Conservation (phyloP, 139 green algal genomes). For the Chlorella sp. region DNA sequence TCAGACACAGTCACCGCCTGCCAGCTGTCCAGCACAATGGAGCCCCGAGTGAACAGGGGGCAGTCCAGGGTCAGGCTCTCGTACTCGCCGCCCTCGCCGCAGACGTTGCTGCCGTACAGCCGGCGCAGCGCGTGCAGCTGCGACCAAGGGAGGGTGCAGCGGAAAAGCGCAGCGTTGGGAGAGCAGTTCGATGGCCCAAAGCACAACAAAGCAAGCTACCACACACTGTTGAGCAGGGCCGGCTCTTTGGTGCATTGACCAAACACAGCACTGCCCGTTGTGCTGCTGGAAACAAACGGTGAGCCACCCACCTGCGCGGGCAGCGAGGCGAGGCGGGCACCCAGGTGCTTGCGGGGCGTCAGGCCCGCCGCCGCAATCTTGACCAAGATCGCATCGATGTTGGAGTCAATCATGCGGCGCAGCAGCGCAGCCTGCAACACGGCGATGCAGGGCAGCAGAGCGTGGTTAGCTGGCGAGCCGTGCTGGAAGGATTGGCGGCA, state of each 20-base stretch:
- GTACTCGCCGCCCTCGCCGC: constrained; percentile 98
- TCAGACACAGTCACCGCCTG: constrained; percentile 55
- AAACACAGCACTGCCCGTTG: no score
- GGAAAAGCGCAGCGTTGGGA: background rate
- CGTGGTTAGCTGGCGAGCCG: background rate
- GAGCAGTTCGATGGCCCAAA: background rate
- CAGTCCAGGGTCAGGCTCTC: constrained; percentile 95
- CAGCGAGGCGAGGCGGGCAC: constrained; percentile 61
- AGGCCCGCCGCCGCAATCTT: constrained; percentile 91
- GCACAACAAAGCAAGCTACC: no score
- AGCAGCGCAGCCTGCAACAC: constrained; percentile 63
- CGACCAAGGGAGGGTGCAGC: no score
- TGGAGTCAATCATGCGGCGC: constrained; percentile 64
- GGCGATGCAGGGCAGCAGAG: background rate
- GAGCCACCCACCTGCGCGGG: constrained; percentile 21
- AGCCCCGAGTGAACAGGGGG: constrained; percentile 75
- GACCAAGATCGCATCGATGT: constrained; percentile 80
- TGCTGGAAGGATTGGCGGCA: no score
- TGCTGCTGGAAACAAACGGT: no score
- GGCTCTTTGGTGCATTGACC: no score
- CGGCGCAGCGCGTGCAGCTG: constrained; percentile 64
- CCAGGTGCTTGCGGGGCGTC: constrained; percentile 85
- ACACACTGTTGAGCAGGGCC: no score
- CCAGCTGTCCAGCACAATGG: constrained; percentile 78
- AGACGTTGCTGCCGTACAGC: constrained; percentile 88